phyloP scores from a whole-genome alignment of 164 flowering plant species.

The Chimonanthus salicifolius region DNA sequence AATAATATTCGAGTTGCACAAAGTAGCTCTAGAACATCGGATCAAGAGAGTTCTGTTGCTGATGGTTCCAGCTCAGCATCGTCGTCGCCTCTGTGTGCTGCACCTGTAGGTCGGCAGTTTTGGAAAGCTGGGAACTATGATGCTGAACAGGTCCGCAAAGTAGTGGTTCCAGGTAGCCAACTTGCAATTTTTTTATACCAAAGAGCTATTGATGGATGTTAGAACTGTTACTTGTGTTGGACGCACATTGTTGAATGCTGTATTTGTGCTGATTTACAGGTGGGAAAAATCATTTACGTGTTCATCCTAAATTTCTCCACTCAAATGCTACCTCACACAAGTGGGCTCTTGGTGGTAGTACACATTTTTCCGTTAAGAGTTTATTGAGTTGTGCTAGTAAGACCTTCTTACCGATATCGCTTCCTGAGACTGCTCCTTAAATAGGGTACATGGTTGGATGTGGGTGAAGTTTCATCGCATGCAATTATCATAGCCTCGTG shows the following conservation, averaged over 20 bases:
- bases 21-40: slow-evolving; percentile 37
- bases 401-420: no score
- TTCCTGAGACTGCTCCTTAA: no score
- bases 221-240: not conserved
- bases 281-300: slow-evolving; percentile 61
- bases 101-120: slow-evolving; percentile 75
- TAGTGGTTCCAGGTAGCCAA: slow-evolving; percentile 38
- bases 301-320: slow-evolving; percentile 90
- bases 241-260: not conserved
- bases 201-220: not conserved
- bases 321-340: slow-evolving; percentile 98
- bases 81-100: slow-evolving; percentile 39
- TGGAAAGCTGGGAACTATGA: slow-evolving; percentile 90
- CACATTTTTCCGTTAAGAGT: not conserved
- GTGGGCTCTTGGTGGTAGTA: slow-evolving; percentile 91
- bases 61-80: slow-evolving; percentile 44
- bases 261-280: slow-evolving; percentile 28
- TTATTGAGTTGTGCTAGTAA: no score
- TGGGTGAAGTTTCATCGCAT: no score
- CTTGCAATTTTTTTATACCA: not conserved
- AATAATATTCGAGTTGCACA: slow-evolving; percentile 30
- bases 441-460: no score
- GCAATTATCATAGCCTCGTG: no score
- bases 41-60: slow-evolving; percentile 32
- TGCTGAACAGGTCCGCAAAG: slow-evolving; percentile 29